Conservation (phyloP, 768 basidiomycete genomes). For the Symmetrospora coprosmae region DNA sequence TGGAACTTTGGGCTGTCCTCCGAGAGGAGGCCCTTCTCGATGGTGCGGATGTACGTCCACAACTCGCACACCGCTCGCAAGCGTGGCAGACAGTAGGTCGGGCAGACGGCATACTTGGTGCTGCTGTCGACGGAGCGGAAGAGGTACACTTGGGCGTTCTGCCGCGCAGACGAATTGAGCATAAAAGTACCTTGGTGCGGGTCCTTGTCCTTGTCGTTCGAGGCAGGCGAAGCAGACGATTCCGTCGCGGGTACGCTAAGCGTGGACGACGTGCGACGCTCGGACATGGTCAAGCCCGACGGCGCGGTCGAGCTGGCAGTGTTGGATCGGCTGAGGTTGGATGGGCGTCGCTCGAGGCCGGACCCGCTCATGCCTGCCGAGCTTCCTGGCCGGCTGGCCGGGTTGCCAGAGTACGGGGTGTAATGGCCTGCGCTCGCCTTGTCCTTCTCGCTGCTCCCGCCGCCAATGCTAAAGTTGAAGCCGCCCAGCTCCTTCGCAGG, state of each 20-base stretch:
- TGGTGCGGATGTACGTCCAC: constrained; percentile 31
- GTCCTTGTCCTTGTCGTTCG: not conserved
- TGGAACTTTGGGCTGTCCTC: constrained; percentile 25
- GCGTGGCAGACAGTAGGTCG: constrained; percentile 30
- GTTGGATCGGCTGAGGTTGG: not conserved
- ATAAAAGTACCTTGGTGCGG: constrained; percentile 19
- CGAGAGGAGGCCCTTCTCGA: constrained; percentile 30
- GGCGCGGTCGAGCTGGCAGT: not conserved
- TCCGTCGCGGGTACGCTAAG: not conserved
- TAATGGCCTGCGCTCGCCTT: constrained; percentile 13
- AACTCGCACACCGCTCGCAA: constrained; percentile 34
- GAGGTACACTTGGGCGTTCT: constrained; percentile 27
- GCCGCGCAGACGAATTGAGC: constrained; percentile 15
- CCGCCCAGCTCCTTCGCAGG: not conserved
- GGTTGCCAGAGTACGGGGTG: constrained; percentile 8
- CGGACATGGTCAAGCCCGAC: not conserved
- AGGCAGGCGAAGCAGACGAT: not conserved
- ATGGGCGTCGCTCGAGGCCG: not conserved
- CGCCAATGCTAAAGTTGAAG: not conserved
- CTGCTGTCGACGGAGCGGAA: constrained; percentile 26
- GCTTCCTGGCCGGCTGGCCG: not conserved
- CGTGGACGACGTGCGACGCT: not conserved
- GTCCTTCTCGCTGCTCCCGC: not conserved
- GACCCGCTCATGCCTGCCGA: not conserved
- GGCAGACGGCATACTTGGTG: constrained; percentile 29